Conservation (phyloP, 140 eudicot species). For the Oenanthe javanica region DNA sequence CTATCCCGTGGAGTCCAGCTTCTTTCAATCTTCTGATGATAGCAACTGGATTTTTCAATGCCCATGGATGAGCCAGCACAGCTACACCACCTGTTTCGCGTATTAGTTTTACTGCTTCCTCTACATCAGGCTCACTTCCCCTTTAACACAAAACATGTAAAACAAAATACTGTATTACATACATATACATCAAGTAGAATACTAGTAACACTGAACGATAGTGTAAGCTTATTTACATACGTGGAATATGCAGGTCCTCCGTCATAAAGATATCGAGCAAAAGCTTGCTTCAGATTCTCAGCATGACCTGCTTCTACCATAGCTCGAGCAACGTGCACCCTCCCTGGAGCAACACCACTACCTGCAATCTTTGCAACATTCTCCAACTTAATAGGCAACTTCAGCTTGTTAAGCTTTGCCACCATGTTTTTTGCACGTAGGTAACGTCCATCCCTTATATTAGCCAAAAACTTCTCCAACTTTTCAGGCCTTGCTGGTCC, state of each 20-base stretch:
- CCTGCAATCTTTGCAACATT: conserved; percentile 81
- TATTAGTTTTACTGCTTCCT: conserved; percentile 62
- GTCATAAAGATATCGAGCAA: conserved; percentile 78
- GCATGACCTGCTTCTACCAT: conserved; percentile 95
- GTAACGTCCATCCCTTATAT: conserved; percentile 84
- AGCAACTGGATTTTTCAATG: conserved; percentile 65
- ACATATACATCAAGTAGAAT: not conserved
- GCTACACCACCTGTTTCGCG: conserved; percentile 84
- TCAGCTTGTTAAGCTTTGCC: conserved; percentile 59
- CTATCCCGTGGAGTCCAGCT: conserved; percentile 89
- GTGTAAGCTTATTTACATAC: conserved; percentile 26
- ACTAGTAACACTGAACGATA: not conserved
- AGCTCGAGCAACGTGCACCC: conserved; percentile 95
- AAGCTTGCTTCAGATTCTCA: conserved; percentile 85
- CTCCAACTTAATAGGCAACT: conserved; percentile 81
- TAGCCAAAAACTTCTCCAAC: conserved; percentile 53
- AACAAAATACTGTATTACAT: not conserved
- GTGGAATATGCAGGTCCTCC: conserved; percentile 96
- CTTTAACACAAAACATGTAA: conserved; percentile 23
- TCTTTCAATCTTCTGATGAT: conserved; percentile 71
- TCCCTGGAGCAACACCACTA: conserved; percentile 90
- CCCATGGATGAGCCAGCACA: conserved; percentile 99
- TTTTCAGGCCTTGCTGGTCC: conserved; percentile 61
- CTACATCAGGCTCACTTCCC: conserved; percentile 86
- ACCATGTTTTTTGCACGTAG: conserved; percentile 84